Conservation (phyloP, 352 stramenopile species). For the Phytopythium kandeliae region DNA sequence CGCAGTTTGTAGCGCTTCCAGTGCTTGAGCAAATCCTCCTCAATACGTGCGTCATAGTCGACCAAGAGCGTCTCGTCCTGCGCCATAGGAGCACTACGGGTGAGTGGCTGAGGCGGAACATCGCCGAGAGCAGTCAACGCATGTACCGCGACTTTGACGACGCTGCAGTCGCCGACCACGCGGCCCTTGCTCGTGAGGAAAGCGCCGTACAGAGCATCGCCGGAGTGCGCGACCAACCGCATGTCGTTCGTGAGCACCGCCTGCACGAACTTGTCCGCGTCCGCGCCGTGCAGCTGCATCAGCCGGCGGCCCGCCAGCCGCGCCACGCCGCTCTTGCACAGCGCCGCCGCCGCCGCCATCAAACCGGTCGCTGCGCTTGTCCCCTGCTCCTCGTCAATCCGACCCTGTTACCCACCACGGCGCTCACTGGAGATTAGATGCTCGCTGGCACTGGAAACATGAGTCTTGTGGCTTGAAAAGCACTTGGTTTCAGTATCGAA, state of each 20-base stretch:
- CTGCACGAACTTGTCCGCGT: conserved; percentile 74
- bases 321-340: conserved; percentile 35
- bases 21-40: conserved; percentile 65
- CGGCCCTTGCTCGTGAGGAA: conserved; percentile 81
- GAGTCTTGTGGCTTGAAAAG: no score
- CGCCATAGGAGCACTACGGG: neutral
- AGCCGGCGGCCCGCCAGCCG: conserved; percentile 46
- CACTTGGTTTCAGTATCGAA: no score
- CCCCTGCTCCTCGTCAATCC: no score
- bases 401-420: no score
- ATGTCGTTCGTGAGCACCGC: conserved; percentile 85
- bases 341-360: no score
- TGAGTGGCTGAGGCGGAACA: no score
- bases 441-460: no score
- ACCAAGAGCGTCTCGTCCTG: conserved; percentile 64
- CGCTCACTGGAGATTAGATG: no score
- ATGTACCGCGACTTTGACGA: conserved; percentile 53
- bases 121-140: neutral
- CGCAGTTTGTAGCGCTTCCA: conserved; percentile 87
- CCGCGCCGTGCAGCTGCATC: conserved; percentile 63
- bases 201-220: conserved; percentile 66
- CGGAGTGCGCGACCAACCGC: conserved; percentile 37
- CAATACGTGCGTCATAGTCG: conserved; percentile 59
- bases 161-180: conserved; percentile 68
- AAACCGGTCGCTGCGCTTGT: no score